Evolutionary conservation across 371 early-diverging fungal species (phyloP), one percentile per base, ranked within the genome.

Genomic region (Furculomyces boomerangus): DNA sequence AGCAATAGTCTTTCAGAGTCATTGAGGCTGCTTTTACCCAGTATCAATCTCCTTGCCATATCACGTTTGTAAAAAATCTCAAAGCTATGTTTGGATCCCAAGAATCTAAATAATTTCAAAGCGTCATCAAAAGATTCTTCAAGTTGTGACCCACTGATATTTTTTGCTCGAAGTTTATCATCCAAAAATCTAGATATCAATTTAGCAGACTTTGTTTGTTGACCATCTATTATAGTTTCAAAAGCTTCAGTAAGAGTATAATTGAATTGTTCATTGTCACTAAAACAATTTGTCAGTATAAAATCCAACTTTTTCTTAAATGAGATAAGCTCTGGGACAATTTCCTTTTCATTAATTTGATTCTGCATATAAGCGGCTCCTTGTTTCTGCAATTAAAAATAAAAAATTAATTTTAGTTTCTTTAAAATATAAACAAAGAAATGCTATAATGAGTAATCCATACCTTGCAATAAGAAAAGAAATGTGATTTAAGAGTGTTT

Each of bases 21-120:
- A 2, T 74, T 74, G 7, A 84, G 83, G 0, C 81, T 75, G 62
- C 80, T 82, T 53, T 77, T 81, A 45, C 77, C 75, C 35, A 85
- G 67, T 13, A 95, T 61, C 32, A 98, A 71, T 10, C 98, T 76
- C 57, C 85, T 88, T 25, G 95, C 87, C 50, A 98, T 66, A 55
- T 84, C 84, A 10, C 83, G 77, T 56, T 90, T 92, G 66, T 93
- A 94, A 59, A 90, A 94, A 1, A 84, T 88, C 63, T 95, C 95
- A 66, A 98, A 98, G 16, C 88, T 74, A 65, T 94, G 94, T 63
- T 93, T 95, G 53, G 83, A 85, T 62, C 88, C 83, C 47, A 93
- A 80, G 54, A 80, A 88, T 16, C 94, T 74, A 66, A 98, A 95
- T 30, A 98, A 60, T 18, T 73, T 73, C 35, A 98, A 58, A 2